Evolutionary conservation across 352 stramenopile species (phyloP), one percentile per base, ranked within the genome.

Genomic region (Peronospora destructor): DNA sequence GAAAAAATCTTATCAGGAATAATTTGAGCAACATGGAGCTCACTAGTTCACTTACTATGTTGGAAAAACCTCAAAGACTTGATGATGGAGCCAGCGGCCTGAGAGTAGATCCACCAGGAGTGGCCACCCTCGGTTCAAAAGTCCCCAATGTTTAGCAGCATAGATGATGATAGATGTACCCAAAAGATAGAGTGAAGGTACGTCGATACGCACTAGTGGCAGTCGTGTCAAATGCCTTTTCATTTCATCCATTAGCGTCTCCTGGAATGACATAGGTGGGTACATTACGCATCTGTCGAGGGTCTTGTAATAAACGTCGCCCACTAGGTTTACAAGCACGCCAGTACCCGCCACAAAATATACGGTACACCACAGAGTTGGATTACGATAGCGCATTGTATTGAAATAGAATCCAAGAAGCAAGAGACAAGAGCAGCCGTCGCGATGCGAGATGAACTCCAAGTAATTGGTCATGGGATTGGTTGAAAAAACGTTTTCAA

Each of bases 201-300:
- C 53, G 7, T 65, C 58, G 32, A 63, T 26, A 10, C 57, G 49
- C 42, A 82, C 44, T 5, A 80, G 23, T 14, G 77, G 77, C 36
- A 89, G 56, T 8, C 41, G 41, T 47, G 73, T 86, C 38, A 74
- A 60, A 59, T 89, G 77, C 51, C 75, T 59, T 21, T 53, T 32
- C 12, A 89, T 45, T 55, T 89, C 74, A 25, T 89, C 75, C 9
- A 59, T 35, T 17, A 86, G 56, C 48, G 72, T 84, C 46, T 84
- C 65, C 5, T 39, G 14, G 47, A 89, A 85, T 7, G 65, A 61
- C 42, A 89, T 85, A 10, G 76, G 59, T 49, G 77, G 77, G 58
- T 83, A 86, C 52, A 86, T 33, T 6, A 81, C 71, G 48, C 76
- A 85, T 13, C 86, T 52, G 29, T 60, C 56, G 12, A 45, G 23